Base-by-base conservation (phyloP, 192 early-diverging fungal genomes). In the Oehlia diaphana region DNA sequence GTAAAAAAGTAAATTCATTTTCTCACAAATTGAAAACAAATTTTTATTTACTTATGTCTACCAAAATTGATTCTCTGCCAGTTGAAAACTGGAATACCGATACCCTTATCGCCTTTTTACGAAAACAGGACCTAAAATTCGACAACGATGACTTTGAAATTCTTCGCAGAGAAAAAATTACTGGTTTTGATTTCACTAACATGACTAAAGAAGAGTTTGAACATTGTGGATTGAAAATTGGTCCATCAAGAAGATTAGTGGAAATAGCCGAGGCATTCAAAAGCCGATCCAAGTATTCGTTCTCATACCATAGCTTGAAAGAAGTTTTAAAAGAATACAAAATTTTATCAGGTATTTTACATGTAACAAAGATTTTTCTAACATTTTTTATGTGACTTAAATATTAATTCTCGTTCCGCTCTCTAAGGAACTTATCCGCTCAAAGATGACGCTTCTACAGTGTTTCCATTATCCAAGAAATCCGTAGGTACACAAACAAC, bases 61-160 rank as follows among this genome's bases (percentile, higher is more conserved):
- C 42, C 9, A 8, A 44, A 44, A 44, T 9, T 9, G 42, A 44
- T 44, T 44, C 42, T 44, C 9, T 1, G 0, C 9, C 9, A 9
- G 42, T 44, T 37, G 72, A 74, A 74, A 35, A 74, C 16, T 74
- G 53, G 72, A 53, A 74, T 58, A 74, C 72, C 3, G 72, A 74
- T 37, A 61, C 72, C 0, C 53, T 74, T 26, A 62, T 74, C 53
- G 0, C 9, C 61, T 74, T 50, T 33, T 62, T 74, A 26, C 10
- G 28, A 74, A 49, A 8, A 62, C 72, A 74, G 50, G 14, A 50
- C 50, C 53, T 74, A 50, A 74, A 61, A 4, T 19, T 74, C 53
- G 53, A 71, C 16, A 39, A 71, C 3, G 44, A 71, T 19, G 19
- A 71, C 37, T 71, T 71, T 31, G n/a, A 74, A 16, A 61, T 74